These are phyloP conservation scores for Sesbania bispinosa DNA, from an alignment of 306 rosid species.

Conservation along the genomic window DNA sequence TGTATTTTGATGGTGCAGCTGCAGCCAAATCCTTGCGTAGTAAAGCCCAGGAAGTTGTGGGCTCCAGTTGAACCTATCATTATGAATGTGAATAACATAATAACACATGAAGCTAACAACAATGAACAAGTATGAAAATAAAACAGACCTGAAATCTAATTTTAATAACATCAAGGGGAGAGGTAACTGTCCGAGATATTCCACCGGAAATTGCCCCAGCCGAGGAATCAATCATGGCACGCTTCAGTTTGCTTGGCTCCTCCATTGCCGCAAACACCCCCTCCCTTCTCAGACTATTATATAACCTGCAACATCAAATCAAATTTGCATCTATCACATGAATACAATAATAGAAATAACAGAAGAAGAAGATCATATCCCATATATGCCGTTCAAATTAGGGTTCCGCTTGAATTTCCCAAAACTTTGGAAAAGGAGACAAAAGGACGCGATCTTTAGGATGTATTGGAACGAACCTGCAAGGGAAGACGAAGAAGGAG, in stretches of 20 bases:
- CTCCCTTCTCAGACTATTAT: conserved; percentile 26
- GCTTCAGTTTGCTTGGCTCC: conserved; percentile 64
- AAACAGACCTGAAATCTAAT: conserved; percentile 80
- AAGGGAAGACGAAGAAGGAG: not conserved
- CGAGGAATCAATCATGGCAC: conserved; percentile 57
- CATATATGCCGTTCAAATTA: conserved; percentile 18
- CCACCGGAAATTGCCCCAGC: conserved; percentile 92
- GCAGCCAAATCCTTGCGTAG: conserved; percentile 44
- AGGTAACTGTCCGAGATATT: conserved; percentile 81
- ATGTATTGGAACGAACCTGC: conserved; percentile 4
- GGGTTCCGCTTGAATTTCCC: conserved; percentile 26
- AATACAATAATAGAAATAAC: too few relatives aligned
- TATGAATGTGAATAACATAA: conserved; percentile 24
- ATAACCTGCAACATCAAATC: conserved; percentile 26
- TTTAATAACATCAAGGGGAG: conserved; percentile 95
- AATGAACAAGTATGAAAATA: not conserved
- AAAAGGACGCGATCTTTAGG: not conserved
- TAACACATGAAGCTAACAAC: not conserved
- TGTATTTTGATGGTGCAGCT: conserved; percentile 67
- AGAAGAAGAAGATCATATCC: too few relatives aligned
- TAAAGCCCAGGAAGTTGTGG: conserved; percentile 79
- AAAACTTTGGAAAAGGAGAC: not conserved
- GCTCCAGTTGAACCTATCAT: conserved; percentile 92
- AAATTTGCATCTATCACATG: too few relatives aligned
- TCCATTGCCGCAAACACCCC: conserved; percentile 51